Base-by-base conservation (phyloP, 2,329 filamentous ascomycete species). In the Clarireedia paspali region DNA sequence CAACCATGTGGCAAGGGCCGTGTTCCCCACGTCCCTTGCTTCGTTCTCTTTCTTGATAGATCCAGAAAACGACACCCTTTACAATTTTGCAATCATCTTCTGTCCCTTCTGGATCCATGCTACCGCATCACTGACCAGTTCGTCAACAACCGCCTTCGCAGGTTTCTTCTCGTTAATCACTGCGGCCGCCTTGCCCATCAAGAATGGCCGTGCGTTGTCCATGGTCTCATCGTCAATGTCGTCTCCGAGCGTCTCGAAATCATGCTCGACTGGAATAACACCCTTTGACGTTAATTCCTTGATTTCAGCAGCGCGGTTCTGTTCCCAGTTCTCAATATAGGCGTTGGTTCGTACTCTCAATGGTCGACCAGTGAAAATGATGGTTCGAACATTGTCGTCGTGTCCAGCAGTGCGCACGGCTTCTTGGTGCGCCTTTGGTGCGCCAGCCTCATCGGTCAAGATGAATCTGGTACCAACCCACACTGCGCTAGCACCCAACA, bases 391-490 rank as follows among this genome's bases (percentile, higher is more conserved):
- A 69, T 95, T 99, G 75, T 99, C 94, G 74, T 97, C 91, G 72
- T 94, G 96, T 65, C 88, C 83, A 52, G 94, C 83, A 45, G 92
- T 96, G 68, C 84, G 83, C 65, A 99, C 94, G 59, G 92, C 90
- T 70, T 99, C 92, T 77, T 97, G 94, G 80, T 99, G 92, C 47
- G 88, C 83, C 73, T 90, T 86, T 64, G 94, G 89, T 10, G 94
- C 94, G 68, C 94, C 92, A 56, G 94, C 94, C 79, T 99, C 94
- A 64, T 96, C 89, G 55, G 85, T 85, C 59, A 99, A 83, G 64
- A 99, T 87, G 77, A 99, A 99, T 62, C 94, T 84, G 40, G 94
- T 99, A 70, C 94, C 94, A 64, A 99, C 87, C 94, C 94, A 99
- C 65, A 97, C 94, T 67, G 84, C 94, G 60, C 81, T 82, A 55